These are phyloP conservation scores for Lentinula sp. DNA, from an alignment of 768 basidiomycete genomes.

Conservation along the genomic window DNA sequence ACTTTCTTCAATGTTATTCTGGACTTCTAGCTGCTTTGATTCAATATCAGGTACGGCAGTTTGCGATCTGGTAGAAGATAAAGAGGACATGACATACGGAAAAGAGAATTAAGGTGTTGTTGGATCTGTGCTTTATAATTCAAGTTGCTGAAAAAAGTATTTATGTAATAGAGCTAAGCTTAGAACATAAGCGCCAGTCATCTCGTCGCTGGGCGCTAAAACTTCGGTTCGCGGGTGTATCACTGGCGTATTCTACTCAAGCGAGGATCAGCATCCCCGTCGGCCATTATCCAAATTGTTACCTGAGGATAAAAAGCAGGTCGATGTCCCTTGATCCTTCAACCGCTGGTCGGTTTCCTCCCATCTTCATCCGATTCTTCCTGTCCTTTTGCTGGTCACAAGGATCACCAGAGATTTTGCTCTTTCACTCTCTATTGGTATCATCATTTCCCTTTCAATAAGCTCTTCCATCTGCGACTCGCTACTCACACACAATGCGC, in stretches of 20 bases:
- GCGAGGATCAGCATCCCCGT: neutral
- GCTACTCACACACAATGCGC: no score
- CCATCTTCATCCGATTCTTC: no score
- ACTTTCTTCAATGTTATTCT: neutral
- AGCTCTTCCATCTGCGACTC: no score
- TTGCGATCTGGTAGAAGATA: neutral
- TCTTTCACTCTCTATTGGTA: no score
- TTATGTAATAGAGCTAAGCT: neutral
- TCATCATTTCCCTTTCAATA: no score
- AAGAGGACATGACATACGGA: neutral
- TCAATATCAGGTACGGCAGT: neutral
- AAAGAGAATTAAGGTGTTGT: neutral
- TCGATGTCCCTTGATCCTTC: no score
- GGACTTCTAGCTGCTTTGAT: neutral
- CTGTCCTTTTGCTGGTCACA: no score
- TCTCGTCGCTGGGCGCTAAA: neutral
- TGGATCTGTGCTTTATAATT: neutral
- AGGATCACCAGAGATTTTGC: no score
- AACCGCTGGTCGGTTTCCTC: no score
- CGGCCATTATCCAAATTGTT: no score
- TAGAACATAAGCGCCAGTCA: neutral
- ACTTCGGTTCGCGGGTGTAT: neutral
- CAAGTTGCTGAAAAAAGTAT: neutral
- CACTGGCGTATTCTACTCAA: neutral
- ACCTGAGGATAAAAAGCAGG: no score